These are phyloP conservation scores for Penicillium sp. DNA, from an alignment of 2,329 filamentous ascomycete species.

Conservation along the genomic window DNA sequence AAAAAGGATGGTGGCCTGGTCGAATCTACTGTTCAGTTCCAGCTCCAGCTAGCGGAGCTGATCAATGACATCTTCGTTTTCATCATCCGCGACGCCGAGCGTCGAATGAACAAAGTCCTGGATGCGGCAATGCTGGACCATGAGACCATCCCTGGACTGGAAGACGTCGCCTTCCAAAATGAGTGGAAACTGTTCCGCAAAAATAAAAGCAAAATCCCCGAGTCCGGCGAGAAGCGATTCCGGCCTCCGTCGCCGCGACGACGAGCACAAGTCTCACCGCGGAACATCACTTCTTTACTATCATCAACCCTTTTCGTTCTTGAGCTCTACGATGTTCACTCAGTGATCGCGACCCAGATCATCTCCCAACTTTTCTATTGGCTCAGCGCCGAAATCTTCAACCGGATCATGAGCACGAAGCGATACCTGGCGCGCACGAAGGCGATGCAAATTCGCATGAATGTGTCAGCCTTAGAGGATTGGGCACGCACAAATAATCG, in stretches of 20 bases:
- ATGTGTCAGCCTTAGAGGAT: constrained; percentile 89
- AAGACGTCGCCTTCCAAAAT: constrained; percentile 94
- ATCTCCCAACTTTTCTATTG: constrained; percentile 92
- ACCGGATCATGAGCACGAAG: constrained; percentile 93
- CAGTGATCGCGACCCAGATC: constrained; percentile 89
- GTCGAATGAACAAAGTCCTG: constrained; percentile 91
- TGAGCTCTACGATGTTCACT: constrained; percentile 98
- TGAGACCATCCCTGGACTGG: constrained; percentile 95
- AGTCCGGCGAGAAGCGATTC: constrained; percentile 85
- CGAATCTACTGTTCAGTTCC: constrained; percentile 78
- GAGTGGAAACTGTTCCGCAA: constrained; percentile 99
- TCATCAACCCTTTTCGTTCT: constrained; percentile 96
- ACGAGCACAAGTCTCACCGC: constrained; percentile 82
- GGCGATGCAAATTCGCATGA: constrained; percentile 99
- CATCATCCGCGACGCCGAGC: constrained; percentile 92
- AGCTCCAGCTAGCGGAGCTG: constrained; percentile 86
- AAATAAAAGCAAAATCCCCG: constrained; percentile 75
- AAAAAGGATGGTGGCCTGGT: constrained; percentile 87
- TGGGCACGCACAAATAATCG: constrained; percentile 94
- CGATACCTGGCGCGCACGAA: constrained; percentile 94
- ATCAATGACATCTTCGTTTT: constrained; percentile 98
- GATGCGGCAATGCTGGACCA: constrained; percentile 94
- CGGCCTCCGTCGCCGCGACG: constrained; percentile 91
- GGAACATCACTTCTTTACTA: constrained; percentile 91
- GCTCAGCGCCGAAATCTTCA: constrained; percentile 94